These are phyloP conservation scores for Anastatica hierochuntica DNA, from an alignment of 345 rosid species.

Conservation along the genomic window DNA sequence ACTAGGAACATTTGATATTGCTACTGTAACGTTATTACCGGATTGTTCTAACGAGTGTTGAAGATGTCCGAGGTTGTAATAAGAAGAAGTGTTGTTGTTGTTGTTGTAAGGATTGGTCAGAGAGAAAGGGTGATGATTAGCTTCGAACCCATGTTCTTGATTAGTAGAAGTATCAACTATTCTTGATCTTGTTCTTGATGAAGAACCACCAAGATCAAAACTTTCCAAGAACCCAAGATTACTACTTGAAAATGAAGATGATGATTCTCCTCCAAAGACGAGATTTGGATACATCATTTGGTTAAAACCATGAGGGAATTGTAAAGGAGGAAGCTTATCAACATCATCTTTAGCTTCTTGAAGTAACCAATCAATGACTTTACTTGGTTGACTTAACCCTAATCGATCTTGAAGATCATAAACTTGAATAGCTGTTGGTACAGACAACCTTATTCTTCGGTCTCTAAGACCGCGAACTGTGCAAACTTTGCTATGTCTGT, in stretches of 20 bases:
- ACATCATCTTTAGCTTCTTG: constrained; percentile 67
- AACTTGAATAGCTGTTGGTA: constrained; percentile 81
- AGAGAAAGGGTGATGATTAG: constrained; percentile 28
- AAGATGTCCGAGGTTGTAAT: constrained; percentile 55
- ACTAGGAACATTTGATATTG: constrained; percentile 33
- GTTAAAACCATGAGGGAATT: constrained; percentile 60
- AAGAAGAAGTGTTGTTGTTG: constrained; percentile 33
- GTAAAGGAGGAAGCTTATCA: constrained; percentile 81
- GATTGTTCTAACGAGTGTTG: constrained; percentile 56
- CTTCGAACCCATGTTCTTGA: too few relatives aligned
- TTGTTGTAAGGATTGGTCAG: constrained; percentile 32
- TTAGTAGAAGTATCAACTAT: too few relatives aligned
- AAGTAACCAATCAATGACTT: constrained; percentile 87
- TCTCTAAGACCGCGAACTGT: constrained; percentile 84
- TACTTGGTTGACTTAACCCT: constrained; percentile 84
- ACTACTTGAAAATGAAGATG: constrained; percentile 11
- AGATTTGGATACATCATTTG: constrained; percentile 63
- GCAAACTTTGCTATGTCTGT: constrained; percentile 95
- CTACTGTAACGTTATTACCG: constrained; percentile 48
- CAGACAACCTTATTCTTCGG: constrained; percentile 82
- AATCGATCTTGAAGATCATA: constrained; percentile 89
- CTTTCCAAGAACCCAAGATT: constrained; percentile 37
- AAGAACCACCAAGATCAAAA: constrained; percentile 30
- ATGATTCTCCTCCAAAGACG: neutral
- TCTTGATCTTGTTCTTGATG: constrained; percentile 31